Conservation (phyloP, 2,329 filamentous ascomycete genomes). For the Elsinoe australis region DNA sequence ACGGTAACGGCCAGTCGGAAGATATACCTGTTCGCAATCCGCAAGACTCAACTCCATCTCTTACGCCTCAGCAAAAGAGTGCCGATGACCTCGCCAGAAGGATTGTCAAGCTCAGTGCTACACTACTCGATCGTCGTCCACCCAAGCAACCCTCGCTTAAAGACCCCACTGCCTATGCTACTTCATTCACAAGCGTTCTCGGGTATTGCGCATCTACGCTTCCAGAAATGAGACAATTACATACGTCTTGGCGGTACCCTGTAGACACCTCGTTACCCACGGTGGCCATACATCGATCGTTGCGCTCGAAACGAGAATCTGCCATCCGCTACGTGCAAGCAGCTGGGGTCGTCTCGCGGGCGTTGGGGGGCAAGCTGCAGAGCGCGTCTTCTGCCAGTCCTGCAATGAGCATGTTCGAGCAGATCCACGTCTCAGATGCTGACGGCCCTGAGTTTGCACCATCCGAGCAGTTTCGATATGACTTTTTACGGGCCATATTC, state of each 20-base stretch:
- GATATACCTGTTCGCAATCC: constrained; percentile 44
- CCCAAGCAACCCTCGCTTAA: constrained; percentile 20
- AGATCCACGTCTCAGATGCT: constrained; percentile 40
- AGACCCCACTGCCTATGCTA: constrained; percentile 34
- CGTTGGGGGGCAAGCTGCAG: constrained; percentile 47
- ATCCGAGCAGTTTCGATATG: constrained; percentile 52
- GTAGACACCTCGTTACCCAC: constrained; percentile 47
- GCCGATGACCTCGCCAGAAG: constrained; percentile 51
- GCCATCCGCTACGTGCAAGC: constrained; percentile 56
- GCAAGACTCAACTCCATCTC: constrained; percentile 13
- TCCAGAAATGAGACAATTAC: constrained; percentile 50
- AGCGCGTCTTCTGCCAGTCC: constrained; percentile 32
- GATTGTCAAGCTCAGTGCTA: constrained; percentile 47
- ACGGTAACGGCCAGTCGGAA: constrained; percentile 53
- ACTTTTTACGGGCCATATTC: constrained; percentile 56
- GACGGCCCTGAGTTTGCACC: constrained; percentile 30
- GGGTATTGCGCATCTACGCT: constrained; percentile 39
- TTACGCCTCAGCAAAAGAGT: constrained; percentile 46
- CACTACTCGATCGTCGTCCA: constrained; percentile 45
- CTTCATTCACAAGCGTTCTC: constrained; percentile 34
- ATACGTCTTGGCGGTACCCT: constrained; percentile 52
- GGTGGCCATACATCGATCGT: constrained; percentile 47
- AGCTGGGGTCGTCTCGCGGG: constrained; percentile 49
- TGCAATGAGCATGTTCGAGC: constrained; percentile 33
- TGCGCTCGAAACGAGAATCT: constrained; percentile 49